Evolutionary conservation across 148 eudicot species (phyloP).

Genomic region (Salicornia ramosissima): DNA sequence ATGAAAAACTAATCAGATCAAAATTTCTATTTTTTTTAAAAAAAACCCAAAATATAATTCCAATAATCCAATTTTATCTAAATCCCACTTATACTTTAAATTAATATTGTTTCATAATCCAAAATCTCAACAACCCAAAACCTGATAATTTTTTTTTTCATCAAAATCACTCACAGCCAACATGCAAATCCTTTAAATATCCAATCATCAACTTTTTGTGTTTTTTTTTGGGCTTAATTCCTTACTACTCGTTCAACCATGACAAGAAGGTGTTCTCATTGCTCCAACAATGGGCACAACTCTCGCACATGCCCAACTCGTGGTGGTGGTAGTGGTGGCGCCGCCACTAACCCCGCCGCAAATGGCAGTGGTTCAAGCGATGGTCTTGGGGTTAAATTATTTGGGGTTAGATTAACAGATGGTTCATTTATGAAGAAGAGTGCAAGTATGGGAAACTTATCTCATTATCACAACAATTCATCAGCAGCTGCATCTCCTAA

Average conservation of each 20-base stretch:
- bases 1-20: too few relatives aligned
- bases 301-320: conserved; percentile 69
- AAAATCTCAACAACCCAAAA: neutral
- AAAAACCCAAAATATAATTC: too few relatives aligned
- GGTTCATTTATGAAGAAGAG: conserved; percentile 82
- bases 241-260: conserved; percentile 23
- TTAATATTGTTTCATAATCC: neutral
- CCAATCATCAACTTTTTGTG: neutral
- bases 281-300: conserved; percentile 83
- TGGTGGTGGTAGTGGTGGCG: conserved; percentile 18
- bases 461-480: conserved; percentile 42
- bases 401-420: conserved; percentile 76
- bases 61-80: too few relatives aligned
- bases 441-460: conserved; percentile 81
- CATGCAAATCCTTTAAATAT: conserved; percentile 10
- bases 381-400: conserved; percentile 51
- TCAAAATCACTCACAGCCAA: neutral
- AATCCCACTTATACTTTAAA: too few relatives aligned
- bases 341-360: neutral
- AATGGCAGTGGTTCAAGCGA: conserved; percentile 5
- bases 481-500: conserved; percentile 44
- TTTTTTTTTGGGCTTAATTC: neutral
- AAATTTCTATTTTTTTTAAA: too few relatives aligned
- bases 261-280: conserved; percentile 86
- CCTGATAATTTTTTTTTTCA: neutral